Base-by-base conservation (phyloP, 345 rosid species). In the Corchorus olitorius region DNA sequence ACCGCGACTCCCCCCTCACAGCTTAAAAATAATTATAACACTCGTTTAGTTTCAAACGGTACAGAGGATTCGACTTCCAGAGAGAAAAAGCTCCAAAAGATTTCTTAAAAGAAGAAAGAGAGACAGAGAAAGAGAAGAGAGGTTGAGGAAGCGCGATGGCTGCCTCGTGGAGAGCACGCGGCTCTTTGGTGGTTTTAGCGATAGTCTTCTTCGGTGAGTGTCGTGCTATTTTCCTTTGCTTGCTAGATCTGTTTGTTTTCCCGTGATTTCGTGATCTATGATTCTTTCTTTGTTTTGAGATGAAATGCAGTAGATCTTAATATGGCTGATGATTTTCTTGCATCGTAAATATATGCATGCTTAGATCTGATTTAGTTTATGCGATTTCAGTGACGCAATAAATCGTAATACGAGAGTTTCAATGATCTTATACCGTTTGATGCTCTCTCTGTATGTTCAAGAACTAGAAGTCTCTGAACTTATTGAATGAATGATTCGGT, bases 181-280 rank as follows among this genome's bases (percentile, higher is more conserved):
- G 90, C 39, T 77, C 86, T 34, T 65, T 77, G n/a, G 82, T 88
- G 45, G 88, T 84, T 45, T 63, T 82, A 33, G 84, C 88, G 22
- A 88, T 89, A 62, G 77, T 89, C 69, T 83, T 89, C 54, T 81
- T 84, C 76, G 95, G 93, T 91, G 76, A 83, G 87, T 83, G 15
- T 58, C 15, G 5, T 52, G 76, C 39, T 48, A n/a, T 3, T 65
- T 27, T 27, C 27, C 15, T 33, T 33, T 16, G 5, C 33, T 16
- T 39, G 33, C 49, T 78, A 52, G 74, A 74, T 82, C 70, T 67
- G 63, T 5, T 75, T 37, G 49, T 3, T 46, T 63, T 50, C 17
- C 8, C 7, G 13, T n/a, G 43, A 37, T 43, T 45, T 14, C 20
- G 0, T 49, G 61, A 70, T 53, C 46, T 53, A 16, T 53, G 63